These are phyloP conservation scores for Nepenthes gracilis DNA, from an alignment of 148 eudicot species.

Conservation along the genomic window DNA sequence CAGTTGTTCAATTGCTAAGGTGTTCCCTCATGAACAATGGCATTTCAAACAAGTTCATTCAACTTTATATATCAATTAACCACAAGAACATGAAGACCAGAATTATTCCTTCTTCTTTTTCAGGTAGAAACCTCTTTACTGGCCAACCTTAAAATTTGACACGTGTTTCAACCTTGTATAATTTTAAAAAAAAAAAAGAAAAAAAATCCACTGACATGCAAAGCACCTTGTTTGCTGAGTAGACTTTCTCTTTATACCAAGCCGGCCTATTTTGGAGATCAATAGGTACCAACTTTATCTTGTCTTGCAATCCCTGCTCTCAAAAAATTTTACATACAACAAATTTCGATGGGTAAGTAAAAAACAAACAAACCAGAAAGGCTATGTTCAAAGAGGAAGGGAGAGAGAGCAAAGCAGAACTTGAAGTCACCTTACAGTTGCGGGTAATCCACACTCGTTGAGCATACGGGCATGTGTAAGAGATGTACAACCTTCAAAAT, in stretches of 20 bases:
- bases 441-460: slow-evolving; percentile 70
- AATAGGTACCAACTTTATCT: slow-evolving; percentile 66
- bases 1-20: too few species aligned
- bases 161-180: too few species aligned
- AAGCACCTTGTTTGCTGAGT: slow-evolving; percentile 60
- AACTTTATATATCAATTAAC: too few species aligned
- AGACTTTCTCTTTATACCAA: slow-evolving; percentile 77
- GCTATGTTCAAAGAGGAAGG: not conserved
- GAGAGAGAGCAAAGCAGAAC: not conserved
- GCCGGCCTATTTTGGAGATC: slow-evolving; percentile 64
- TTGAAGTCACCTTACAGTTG: slow-evolving; percentile 42
- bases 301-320: slow-evolving; percentile 61
- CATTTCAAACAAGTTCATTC: too few species aligned
- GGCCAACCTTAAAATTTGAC: too few species aligned
- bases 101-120: too few species aligned
- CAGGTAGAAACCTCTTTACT: too few species aligned
- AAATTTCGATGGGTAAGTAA: not conserved
- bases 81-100: too few species aligned
- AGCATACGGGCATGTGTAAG: slow-evolving; percentile 75
- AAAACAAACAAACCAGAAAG: not conserved
- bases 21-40: too few species aligned
- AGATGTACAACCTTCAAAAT: slow-evolving; percentile 53
- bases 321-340: not conserved
- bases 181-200: too few species aligned
- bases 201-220: not conserved